Percentiles rank a stretch among this genome's conserved stretches.
Conservation (phyloP, 2,329 filamentous ascomycete genomes). For the Xylaria sp. region DNA sequence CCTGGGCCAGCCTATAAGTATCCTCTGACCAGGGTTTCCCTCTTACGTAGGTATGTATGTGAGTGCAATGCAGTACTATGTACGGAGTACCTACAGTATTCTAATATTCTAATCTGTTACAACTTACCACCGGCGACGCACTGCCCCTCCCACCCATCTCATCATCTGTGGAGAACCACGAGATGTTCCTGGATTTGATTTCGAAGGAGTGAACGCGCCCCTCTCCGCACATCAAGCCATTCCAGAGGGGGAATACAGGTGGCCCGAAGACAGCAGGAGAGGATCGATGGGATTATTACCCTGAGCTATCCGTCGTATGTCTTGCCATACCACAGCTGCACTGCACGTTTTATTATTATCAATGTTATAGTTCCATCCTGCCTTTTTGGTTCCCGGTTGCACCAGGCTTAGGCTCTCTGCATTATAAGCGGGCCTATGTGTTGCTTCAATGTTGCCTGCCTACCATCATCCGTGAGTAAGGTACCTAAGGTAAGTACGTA, state of each 20-base stretch:
- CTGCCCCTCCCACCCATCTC: constrained; percentile 10
- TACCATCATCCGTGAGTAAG: too few species aligned
- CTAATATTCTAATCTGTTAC: constrained; percentile 7
- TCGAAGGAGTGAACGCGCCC: constrained; percentile 34
- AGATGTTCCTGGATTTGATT: constrained; percentile 41
- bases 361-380: background rate
- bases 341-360: background rate
- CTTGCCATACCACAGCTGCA: background rate
- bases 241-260: constrained; percentile 34
- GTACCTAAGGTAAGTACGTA: too few species aligned
- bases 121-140: constrained; percentile 18
- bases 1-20: constrained; percentile 5
- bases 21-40: constrained; percentile 12
- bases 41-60: background rate
- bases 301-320: background rate
- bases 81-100: too few species aligned
- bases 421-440: background rate
- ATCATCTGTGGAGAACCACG: constrained; percentile 10
- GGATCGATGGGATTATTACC: background rate
- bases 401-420: background rate
- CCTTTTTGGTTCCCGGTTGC: background rate
- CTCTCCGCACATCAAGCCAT: constrained; percentile 36
- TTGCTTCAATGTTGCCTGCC: background rate
- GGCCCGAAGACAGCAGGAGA: constrained; percentile 2
- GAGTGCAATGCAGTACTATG: background rate